Evolutionary conservation across 1,284 basidiomycete species (phyloP).

Genomic region (Tylopilus sp.): DNA sequence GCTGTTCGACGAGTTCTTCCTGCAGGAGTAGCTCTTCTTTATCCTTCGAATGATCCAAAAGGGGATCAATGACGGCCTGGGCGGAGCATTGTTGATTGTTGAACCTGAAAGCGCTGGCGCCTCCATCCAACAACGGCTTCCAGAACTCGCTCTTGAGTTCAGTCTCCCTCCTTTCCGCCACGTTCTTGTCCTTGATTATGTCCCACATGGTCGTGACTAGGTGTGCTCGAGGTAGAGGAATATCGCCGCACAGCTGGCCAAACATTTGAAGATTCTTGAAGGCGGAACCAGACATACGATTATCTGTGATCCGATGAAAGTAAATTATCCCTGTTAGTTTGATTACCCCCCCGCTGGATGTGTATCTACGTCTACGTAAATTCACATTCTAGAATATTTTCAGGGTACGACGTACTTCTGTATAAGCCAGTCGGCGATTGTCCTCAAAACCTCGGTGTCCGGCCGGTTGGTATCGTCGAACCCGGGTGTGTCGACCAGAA

Average conservation of each 20-base stretch:
- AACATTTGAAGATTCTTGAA: constrained; percentile 58
- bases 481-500: constrained; percentile 42
- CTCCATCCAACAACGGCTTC: constrained; percentile 40
- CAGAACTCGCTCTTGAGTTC: constrained; percentile 40
- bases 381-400: not conserved
- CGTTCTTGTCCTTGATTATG: constrained; percentile 13
- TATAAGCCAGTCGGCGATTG: constrained; percentile 38
- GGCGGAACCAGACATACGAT: constrained; percentile 56
- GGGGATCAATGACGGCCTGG: constrained; percentile 7
- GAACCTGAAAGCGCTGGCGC: constrained; percentile 36
- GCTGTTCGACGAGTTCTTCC: constrained; percentile 31
- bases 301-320: constrained; percentile 61
- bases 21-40: constrained; percentile 25
- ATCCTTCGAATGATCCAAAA: not conserved
- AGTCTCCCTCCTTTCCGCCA: constrained; percentile 29
- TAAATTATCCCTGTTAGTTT: constrained; percentile 57
- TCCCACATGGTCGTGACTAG: constrained; percentile 55
- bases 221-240: constrained; percentile 38
- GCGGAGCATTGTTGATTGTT: not conserved
- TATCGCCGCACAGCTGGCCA: constrained; percentile 37
- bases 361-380: constrained; percentile 21
- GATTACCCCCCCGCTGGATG: constrained; percentile 11
- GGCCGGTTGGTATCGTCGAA: constrained; percentile 37
- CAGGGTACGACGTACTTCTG: constrained; percentile 25
- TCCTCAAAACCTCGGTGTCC: constrained; percentile 36